Evolutionary conservation across 345 rosid genomes (phyloP), one percentile per base, ranked within the genome.

Genomic region (Eucalyptus pauciflora): DNA sequence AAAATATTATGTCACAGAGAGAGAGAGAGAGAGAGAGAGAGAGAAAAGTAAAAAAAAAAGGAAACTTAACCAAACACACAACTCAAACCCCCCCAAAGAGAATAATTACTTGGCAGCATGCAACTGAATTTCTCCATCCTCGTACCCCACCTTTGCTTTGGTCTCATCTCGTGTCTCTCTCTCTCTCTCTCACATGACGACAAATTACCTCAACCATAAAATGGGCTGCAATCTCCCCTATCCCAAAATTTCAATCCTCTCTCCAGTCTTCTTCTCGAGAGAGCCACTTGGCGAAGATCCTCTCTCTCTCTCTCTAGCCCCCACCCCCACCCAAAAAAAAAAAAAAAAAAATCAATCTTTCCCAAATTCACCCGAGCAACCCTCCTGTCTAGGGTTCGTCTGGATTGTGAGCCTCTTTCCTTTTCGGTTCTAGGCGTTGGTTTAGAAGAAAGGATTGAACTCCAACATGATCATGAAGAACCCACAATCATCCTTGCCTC

Each of bases 401-500:
- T 14, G 17, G 54, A 50, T 86, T 4, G 43, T 13, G 43, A 16
- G 87, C 58, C 43, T 86, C 52, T 86, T 50, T 5, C 86, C 37
- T 25, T 27, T 85, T 48, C 3, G 22, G 49, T 27, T 27, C 16
- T 31, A 48, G 11, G 11, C 46, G 25, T 69, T 8, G 29, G 27
- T 27, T 50, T 18, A 24, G 49, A 45, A 54, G 83, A 64, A 62
- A 45, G 87, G 50, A 18, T 20, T 48, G 20, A 46, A 48, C 18
- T 12, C 10, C n/a, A 31, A 85, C 71, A 92, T 93, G 91, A 93
- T 89, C 85, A 95, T 92, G 94, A 95, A 93, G 88, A 94, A 94
- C 91, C 97, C 98, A 50, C 94, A 95, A 89, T 92, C 99, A 48
- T 88, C 89, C 48, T 93, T 98, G 92, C 99, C 99, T 17, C 99